phyloP scores from a whole-genome alignment of 768 basidiomycete species.

The Xanthoconium stramineum region DNA sequence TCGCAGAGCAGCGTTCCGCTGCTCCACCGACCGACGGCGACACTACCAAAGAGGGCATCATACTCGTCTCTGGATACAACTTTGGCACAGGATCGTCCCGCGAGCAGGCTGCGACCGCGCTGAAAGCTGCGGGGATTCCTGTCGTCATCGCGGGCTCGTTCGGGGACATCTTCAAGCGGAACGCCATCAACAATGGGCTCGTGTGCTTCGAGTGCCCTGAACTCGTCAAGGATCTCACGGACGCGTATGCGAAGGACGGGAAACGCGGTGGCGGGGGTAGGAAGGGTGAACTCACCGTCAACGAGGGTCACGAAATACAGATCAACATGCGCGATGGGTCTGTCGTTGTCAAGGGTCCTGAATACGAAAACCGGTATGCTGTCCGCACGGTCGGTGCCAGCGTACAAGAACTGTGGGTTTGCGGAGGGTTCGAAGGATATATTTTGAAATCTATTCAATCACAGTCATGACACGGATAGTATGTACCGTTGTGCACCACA shows the following conservation, averaged over 20 bases:
- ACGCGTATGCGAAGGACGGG: slow-evolving; percentile 67
- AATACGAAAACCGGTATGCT: slow-evolving; percentile 54
- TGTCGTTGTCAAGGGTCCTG: slow-evolving; percentile 47
- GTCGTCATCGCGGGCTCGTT: slow-evolving; percentile 97
- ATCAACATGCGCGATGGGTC: slow-evolving; percentile 70
- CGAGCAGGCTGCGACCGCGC: slow-evolving; percentile 97
- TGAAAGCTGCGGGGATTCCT: slow-evolving; percentile 90
- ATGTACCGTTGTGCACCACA: background rate
- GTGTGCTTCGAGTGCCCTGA: slow-evolving; percentile 93
- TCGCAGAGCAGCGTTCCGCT: slow-evolving; percentile 24
- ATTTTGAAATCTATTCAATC: slow-evolving; percentile 69
- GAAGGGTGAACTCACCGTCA: slow-evolving; percentile 81
- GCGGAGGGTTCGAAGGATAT: slow-evolving; percentile 90
- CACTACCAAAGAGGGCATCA: slow-evolving; percentile 53
- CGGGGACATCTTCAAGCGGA: slow-evolving; percentile 98
- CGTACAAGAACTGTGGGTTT: slow-evolving; percentile 97
- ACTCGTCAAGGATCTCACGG: slow-evolving; percentile 81
- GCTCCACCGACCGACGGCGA: slow-evolving; percentile 10
- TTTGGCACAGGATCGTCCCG: slow-evolving; percentile 98
- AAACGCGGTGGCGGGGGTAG: slow-evolving; percentile 74
- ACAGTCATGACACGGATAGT: slow-evolving; percentile 18
- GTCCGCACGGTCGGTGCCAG: slow-evolving; percentile 84
- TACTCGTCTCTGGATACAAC: slow-evolving; percentile 94
- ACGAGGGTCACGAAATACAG: slow-evolving; percentile 60
- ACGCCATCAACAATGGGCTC: slow-evolving; percentile 97